Base-by-base conservation (phyloP, 176 grass and related monocot genomes). In the Raddia guianensis region DNA sequence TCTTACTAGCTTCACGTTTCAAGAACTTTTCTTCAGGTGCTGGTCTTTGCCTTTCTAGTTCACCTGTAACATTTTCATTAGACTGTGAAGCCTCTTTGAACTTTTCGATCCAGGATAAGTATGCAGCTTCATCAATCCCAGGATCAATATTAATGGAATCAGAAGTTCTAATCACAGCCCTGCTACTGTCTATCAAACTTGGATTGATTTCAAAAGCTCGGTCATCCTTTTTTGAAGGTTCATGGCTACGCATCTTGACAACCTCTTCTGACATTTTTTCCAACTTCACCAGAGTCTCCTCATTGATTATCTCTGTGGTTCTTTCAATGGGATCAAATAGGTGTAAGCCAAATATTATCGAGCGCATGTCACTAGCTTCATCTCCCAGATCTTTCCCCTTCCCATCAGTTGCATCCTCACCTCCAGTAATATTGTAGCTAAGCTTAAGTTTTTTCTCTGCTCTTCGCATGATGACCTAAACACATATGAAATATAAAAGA, bases 381-480 rank as follows among this genome's bases (percentile, higher is more conserved):
- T 85, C 70, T 67, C 74, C 88, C 12, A 82, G 16, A 81, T 91
- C 90, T 74, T 70, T 87, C 56, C 63, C 79, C 37, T 80, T 88
- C 62, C 49, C 78, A 58, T 85, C 66, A 81, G 88, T 53, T 60
- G 68, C 78, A 77, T 89, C 69, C 19, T 90, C 80, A 80, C 90
- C 89, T 74, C 86, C 85, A 76, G 92, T 74, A 70, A 98, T 77
- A 82, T 85, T 89, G 74, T 92, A 72, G 80, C 92, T 92, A 68
- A 98, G 87, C 84, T 87, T 86, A 79, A 94, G 89, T 87, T 98
- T 98, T 81, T 71, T 94, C 74, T 98, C 83, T 4, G 95, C 95
- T 98, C 95, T 94, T 79, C 90, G 85, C 90, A 98, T 94, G 75
- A 98, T 98, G 47, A 94, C 90, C 95, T 98, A 73, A 78, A 89